phyloP scores from a whole-genome alignment of 2,329 filamentous ascomycete species.

The Volutella citrinella region DNA sequence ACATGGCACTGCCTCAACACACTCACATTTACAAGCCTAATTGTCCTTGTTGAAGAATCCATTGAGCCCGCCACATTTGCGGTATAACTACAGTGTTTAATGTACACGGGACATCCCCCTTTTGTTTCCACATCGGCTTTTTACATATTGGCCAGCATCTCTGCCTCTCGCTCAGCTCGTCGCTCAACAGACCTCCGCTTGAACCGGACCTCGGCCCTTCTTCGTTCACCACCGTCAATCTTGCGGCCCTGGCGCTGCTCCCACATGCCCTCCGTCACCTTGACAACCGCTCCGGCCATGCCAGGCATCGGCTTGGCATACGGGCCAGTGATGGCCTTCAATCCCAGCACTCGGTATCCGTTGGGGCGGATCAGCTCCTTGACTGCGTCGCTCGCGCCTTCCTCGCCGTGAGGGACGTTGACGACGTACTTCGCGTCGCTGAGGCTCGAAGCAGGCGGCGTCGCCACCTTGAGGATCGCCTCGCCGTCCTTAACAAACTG shows the following conservation, averaged over 20 bases:
- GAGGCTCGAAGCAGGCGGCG: slow-evolving; percentile 32
- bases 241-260: slow-evolving; percentile 83
- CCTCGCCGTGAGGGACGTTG: slow-evolving; percentile 50
- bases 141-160: slow-evolving; percentile 33
- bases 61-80: too few relatives aligned
- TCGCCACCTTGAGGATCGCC: slow-evolving; percentile 50
- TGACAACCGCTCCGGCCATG: slow-evolving; percentile 62
- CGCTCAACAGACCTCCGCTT: slow-evolving; percentile 80
- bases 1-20: too few relatives aligned
- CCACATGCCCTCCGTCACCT: slow-evolving; percentile 85
- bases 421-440: slow-evolving; percentile 51
- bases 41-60: too few relatives aligned
- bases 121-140: slow-evolving; percentile 12
- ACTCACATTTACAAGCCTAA: too few relatives aligned
- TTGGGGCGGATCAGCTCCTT: slow-evolving; percentile 28
- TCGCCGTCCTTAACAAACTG: slow-evolving; percentile 61
- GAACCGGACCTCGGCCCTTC: slow-evolving; percentile 79
- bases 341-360: slow-evolving; percentile 63
- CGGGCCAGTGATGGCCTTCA: slow-evolving; percentile 70
- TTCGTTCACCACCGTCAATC: slow-evolving; percentile 93
- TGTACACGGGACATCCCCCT: slow-evolving; percentile 21
- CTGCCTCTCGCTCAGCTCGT: slow-evolving; percentile 59
- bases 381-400: slow-evolving; percentile 24
- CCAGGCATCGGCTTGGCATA: slow-evolving; percentile 68
- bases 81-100: slow-evolving; percentile 30